Percentiles rank a stretch among this genome's conserved stretches.
Conservation (phyloP, 2,329 filamentous ascomycete species). For the Hortaea werneckii region DNA sequence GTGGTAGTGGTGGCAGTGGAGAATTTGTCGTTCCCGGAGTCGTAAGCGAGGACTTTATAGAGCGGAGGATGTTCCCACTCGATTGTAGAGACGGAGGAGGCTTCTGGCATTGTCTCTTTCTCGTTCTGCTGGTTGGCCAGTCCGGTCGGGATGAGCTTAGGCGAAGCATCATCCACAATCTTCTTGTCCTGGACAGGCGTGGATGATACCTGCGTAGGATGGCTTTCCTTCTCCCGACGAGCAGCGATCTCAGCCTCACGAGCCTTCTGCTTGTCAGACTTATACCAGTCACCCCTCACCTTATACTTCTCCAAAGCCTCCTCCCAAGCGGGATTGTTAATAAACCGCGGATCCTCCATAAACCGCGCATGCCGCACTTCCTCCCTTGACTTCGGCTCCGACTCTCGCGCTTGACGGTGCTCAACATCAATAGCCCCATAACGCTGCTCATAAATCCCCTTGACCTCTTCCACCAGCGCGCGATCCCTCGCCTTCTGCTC, state of each 20-base stretch:
- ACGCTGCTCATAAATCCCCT: slow-evolving; percentile 32
- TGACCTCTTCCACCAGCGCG: slow-evolving; percentile 28
- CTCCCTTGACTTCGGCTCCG: not conserved
- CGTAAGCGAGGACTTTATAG: slow-evolving; percentile 60
- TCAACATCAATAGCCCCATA: slow-evolving; percentile 24
- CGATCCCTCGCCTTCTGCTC: slow-evolving; percentile 21
- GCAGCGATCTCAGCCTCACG: slow-evolving; percentile 17
- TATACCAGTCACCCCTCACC: slow-evolving; percentile 9
- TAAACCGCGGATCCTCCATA: slow-evolving; percentile 5
- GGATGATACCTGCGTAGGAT: slow-evolving; percentile 2
- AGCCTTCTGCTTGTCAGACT: slow-evolving; percentile 9
- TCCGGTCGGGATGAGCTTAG: slow-evolving; percentile 1
- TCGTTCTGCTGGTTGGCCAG: not conserved
- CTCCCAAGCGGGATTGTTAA: slow-evolving; percentile 14
- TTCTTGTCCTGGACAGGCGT: not conserved
- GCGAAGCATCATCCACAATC: slow-evolving; percentile 1
- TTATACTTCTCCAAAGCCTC: slow-evolving; percentile 19
- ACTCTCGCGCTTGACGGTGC: not conserved
- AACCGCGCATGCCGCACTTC: not conserved
- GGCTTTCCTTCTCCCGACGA: slow-evolving; percentile 6
- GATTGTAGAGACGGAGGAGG: slow-evolving; percentile 15
- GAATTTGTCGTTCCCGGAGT: slow-evolving; percentile 48
- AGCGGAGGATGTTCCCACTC: slow-evolving; percentile 28
- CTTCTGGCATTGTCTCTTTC: not conserved
- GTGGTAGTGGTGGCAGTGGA: slow-evolving; percentile 48